Conservation (phyloP, 2,329 filamentous ascomycete species). For the Paramyrothecium sp. region DNA sequence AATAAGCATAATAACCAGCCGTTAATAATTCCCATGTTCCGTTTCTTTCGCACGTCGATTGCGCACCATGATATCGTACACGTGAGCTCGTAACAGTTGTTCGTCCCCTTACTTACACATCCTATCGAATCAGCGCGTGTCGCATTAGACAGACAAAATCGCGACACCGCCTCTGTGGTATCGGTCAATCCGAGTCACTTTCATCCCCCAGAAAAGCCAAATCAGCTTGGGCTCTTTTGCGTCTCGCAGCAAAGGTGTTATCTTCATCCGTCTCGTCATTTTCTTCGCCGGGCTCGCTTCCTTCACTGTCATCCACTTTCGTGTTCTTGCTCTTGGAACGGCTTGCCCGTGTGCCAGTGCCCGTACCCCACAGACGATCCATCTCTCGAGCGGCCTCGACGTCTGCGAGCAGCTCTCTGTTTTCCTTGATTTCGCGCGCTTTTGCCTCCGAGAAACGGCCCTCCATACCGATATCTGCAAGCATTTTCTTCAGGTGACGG, state of each 20-base stretch:
- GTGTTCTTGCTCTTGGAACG: conserved; percentile 28
- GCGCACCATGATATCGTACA: background rate
- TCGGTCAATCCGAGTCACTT: conserved; percentile 57
- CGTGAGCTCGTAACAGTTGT: background rate
- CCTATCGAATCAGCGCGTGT: background rate
- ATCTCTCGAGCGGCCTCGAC: conserved; percentile 83
- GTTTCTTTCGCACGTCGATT: background rate
- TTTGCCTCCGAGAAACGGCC: conserved; percentile 84
- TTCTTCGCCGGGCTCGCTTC: conserved; percentile 20
- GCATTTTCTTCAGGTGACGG: conserved; percentile 73
- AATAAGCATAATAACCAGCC: conserved; percentile 32
- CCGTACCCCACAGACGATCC: conserved; percentile 71
- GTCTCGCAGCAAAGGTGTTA: conserved; percentile 39
- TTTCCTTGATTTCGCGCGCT: conserved; percentile 83
- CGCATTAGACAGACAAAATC: background rate
- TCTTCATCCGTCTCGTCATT: conserved; percentile 28
- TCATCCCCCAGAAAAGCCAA: conserved; percentile 69
- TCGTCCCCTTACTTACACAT: background rate
- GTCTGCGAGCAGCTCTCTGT: conserved; percentile 79
- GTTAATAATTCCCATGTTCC: background rate
- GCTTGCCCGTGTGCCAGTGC: conserved; percentile 38
- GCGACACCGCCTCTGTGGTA: background rate
- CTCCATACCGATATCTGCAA: conserved; percentile 81
- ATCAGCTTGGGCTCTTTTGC: conserved; percentile 48
- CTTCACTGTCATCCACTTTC: conserved; percentile 30